Evolutionary conservation across 805 yeast species (phyloP).

Genomic region (Starmera pachycereana): DNA sequence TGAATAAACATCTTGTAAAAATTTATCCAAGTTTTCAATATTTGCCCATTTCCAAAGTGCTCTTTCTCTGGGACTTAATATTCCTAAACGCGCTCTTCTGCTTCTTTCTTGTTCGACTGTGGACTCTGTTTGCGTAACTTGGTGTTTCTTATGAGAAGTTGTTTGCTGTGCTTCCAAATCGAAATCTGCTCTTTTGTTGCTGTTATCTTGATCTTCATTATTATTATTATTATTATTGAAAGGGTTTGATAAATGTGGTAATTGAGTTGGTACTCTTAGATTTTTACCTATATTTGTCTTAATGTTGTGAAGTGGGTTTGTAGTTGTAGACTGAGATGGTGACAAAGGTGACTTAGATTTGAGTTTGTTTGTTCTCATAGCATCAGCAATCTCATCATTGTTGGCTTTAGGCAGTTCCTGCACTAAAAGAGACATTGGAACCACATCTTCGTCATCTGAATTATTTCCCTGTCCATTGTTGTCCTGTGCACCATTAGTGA

Average conservation of each 20-base stretch:
- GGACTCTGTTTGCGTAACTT: neutral
- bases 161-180: neutral
- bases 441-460: neutral
- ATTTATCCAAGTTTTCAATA: conserved; percentile 81
- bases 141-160: conserved; percentile 8
- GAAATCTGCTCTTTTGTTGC: no score
- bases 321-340: no score
- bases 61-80: conserved; percentile 54
- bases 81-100: conserved; percentile 24
- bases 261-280: neutral
- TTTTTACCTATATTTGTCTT: neutral
- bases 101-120: conserved; percentile 12
- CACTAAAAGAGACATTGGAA: neutral
- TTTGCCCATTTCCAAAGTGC: conserved; percentile 97
- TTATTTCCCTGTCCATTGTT: no score
- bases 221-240: no score
- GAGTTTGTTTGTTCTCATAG: neutral
- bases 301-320: neutral
- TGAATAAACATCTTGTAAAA: conserved; percentile 70
- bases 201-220: no score
- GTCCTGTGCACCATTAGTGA: no score
- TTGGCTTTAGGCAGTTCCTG: neutral
- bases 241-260: no score
- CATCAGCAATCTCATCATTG: neutral
- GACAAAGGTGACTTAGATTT: neutral